Percentiles rank a stretch among this genome's conserved stretches.
Evolutionary conservation across 768 basidiomycete genomes (phyloP).

Genomic region (Lentinula aciculospora): DNA sequence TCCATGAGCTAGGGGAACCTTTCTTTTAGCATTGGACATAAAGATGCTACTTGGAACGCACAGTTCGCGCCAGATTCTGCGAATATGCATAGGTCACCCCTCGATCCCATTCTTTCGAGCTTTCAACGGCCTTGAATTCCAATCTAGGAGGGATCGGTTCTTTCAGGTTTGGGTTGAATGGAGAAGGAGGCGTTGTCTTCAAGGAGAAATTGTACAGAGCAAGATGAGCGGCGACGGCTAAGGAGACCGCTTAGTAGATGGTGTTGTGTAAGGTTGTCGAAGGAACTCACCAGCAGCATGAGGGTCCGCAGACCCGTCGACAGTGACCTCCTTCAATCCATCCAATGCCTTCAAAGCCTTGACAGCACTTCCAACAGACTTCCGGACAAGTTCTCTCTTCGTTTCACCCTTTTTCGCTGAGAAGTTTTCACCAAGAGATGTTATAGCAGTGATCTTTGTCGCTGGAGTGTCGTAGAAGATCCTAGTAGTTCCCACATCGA

Average conservation of each 20-base stretch:
- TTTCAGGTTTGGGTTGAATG: conserved; percentile 56
- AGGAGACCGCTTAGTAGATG: not conserved
- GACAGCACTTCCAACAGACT: conserved; percentile 66
- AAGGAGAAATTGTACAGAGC: conserved; percentile 73
- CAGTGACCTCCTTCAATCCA: conserved; percentile 51
- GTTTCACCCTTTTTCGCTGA: conserved; percentile 35
- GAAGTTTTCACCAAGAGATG: conserved; percentile 56
- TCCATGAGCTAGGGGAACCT: conserved; percentile 60
- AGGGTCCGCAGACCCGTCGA: conserved; percentile 64
- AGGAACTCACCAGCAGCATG: conserved; percentile 65
- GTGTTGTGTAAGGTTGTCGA: not conserved
- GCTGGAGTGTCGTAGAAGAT: conserved; percentile 55
- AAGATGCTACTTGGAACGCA: conserved; percentile 21
- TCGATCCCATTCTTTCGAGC: conserved; percentile 61
- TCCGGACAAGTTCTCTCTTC: conserved; percentile 63
- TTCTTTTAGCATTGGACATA: not conserved
- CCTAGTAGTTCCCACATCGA: conserved; percentile 58
- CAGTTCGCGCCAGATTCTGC: conserved; percentile 78
- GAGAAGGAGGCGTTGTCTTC: conserved; percentile 66
- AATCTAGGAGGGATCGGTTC: conserved; percentile 47
- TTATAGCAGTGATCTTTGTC: conserved; percentile 43
- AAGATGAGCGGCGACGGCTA: conserved; percentile 75
- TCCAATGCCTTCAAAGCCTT: conserved; percentile 61
- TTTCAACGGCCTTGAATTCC: conserved; percentile 36
- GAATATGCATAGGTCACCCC: conserved; percentile 71